Evolutionary conservation across 75 land plant species (phyloP), one percentile per base, ranked within the genome.

Genomic region (Isoetes taiwanensis): DNA sequence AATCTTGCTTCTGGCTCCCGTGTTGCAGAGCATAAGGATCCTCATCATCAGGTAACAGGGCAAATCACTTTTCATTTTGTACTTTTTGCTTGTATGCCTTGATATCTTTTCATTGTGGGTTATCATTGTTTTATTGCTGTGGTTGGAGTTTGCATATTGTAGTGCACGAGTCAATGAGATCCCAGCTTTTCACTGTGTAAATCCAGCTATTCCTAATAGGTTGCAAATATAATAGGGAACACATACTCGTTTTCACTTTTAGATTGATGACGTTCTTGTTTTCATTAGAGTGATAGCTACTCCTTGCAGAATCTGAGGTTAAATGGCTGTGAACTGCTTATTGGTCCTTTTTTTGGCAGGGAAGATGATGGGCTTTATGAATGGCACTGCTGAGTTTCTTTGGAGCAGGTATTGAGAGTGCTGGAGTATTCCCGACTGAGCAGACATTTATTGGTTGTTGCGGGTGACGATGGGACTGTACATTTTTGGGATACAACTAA

Each of bases 401-500:
- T 64, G 75, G 66, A 52, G 54, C 76, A 93, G 98, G 86, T 77
- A 37, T 70, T 87, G 57, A 74, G 90, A 59, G 89, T 87, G 59
- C 77, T 93, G 76, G 98, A 93, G 64, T 87, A 86, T 75, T 93
- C 98, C 54, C 80, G 95, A 37, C 66, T 69, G 67, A 84, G 90
- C 55, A 68, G 98, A 27, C 95, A 93, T 63, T 62, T 87, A 58
- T 64, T 93, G 67, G 81, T 77, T 41, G 84, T 83, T 48, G 98
- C 98, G 28, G 98, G 98, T 30, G 98, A 93, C 63, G 95, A 93
- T 77, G 98, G 98, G 14, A 76, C 95, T 4, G 41, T 86, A 53
- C 89, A 87, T 54, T 56, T 93, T 23, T 93, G 98, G 98, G 98
- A 93, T 64, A 88, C 98, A 33, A 87, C 89, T 58, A 73, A 76